Evolutionary conservation across 768 basidiomycete species (phyloP).

Genomic region (Amanita exitialis): DNA sequence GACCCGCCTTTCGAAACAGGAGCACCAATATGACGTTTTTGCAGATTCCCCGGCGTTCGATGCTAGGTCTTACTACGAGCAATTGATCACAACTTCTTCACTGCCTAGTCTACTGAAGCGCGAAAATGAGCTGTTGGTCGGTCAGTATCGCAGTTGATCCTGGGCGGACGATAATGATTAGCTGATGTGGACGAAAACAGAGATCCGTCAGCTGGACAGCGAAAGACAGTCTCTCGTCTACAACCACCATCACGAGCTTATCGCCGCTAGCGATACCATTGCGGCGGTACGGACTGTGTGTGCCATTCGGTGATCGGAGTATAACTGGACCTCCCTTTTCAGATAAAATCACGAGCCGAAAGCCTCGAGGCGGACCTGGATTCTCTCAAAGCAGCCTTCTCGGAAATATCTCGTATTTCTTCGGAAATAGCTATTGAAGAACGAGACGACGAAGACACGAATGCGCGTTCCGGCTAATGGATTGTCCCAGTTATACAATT

Average conservation of each 20-base stretch:
- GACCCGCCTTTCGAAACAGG: background rate
- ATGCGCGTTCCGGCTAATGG: no score
- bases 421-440: constrained; percentile 52
- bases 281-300: constrained; percentile 45
- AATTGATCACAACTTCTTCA: constrained; percentile 74
- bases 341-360: constrained; percentile 89
- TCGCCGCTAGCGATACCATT: constrained; percentile 89
- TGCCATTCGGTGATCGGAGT: background rate
- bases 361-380: constrained; percentile 80
- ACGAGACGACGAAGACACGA: no score
- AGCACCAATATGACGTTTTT: background rate
- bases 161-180: no score
- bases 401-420: constrained; percentile 74
- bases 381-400: constrained; percentile 68
- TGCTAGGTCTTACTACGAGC: constrained; percentile 77
- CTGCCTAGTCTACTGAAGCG: constrained; percentile 63
- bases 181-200: constrained; percentile 24
- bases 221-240: constrained; percentile 90
- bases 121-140: constrained; percentile 74
- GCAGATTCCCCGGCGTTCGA: constrained; percentile 78
- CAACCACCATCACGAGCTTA: constrained; percentile 92
- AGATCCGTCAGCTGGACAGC: constrained; percentile 80
- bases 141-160: constrained; percentile 21
- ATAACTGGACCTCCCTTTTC: background rate
- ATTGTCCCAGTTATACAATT: background rate